Base-by-base conservation (phyloP, 2,329 filamentous ascomycete genomes). In the Fusarium longipes region DNA sequence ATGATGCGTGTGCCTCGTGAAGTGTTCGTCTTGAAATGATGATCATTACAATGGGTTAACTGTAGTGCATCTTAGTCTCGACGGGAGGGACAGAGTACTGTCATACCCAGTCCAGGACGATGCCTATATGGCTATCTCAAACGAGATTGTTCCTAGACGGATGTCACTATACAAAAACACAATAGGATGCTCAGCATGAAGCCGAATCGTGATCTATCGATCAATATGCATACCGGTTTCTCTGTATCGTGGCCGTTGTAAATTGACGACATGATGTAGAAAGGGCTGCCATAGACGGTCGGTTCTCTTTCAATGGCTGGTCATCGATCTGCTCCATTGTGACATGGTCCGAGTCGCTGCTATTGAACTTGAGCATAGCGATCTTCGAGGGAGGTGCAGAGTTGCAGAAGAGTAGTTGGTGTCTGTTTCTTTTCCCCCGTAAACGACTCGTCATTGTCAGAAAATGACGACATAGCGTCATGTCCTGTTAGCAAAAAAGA, bases 311-410 rank as follows among this genome's bases (percentile, higher is more conserved):
- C 27, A 74, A 55, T 18, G 72, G 71, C n/a, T 74, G 65, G 2
- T 74, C 74, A 17, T 72, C 59, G 2, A 76, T 38, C 17, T 69
- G 70, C 40, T 71, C 57, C 74, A 73, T 68, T 5, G 70, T 73
- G 10, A 76, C 59, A 33, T 72, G 73, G 49, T 74, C 71, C 68
- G 59, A 75, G 2, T 69, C 70, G 20, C 70, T 73, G 36, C 67
- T 67, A 8, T 74, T 54, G n/a, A 76, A 66, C 9, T 69, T 45
- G 0, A 73, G 74, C 0, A 75, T 72, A 0, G 73, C 72, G 0
- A 76, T 75, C 38, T 69, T 58, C 9, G n/a, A 14, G 5, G 64
- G 65, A 5, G 70, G 65, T 1, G 62, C 67, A 8, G 54, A 68
- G n/a, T 69, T 54, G 17, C 49, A 51, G 4, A 44, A 68, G 1